phyloP scores from a whole-genome alignment of 2,329 filamentous ascomycete genomes.

The Ascochyta rabiei region DNA sequence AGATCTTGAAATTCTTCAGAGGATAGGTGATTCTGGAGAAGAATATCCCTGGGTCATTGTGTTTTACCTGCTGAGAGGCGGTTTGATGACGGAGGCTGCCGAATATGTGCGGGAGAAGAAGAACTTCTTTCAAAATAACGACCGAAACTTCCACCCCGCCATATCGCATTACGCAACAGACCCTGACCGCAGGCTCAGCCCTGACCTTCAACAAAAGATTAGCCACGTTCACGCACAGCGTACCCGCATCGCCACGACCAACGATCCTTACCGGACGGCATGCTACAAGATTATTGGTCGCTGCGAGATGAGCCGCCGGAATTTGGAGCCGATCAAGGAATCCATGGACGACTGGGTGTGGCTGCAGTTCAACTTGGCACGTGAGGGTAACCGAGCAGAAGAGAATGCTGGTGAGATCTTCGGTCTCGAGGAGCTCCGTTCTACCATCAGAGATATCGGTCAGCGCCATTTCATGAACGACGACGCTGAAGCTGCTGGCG shows the following conservation, averaged over 20 bases:
- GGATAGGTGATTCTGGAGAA: constrained; percentile 64
- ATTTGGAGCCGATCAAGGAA: constrained; percentile 63
- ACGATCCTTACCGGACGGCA: constrained; percentile 93
- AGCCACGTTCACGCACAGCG: constrained; percentile 89
- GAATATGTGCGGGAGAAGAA: constrained; percentile 85
- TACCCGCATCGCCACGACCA: constrained; percentile 80
- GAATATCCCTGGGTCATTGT: constrained; percentile 94
- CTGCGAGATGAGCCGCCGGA: constrained; percentile 64
- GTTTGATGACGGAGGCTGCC: constrained; percentile 81
- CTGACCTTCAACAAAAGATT: constrained; percentile 83
- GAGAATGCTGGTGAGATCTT: constrained; percentile 68
- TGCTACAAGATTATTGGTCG: constrained; percentile 97
- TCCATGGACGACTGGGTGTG: constrained; percentile 71
- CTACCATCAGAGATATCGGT: constrained; percentile 85
- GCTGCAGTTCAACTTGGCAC: constrained; percentile 68
- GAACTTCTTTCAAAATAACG: constrained; percentile 84
- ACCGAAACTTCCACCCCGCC: constrained; percentile 87
- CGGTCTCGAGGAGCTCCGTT: constrained; percentile 71
- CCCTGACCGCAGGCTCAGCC: constrained; percentile 75
- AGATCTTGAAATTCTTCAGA: constrained; percentile 80
- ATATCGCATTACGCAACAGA: constrained; percentile 82
- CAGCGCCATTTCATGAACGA: constrained; percentile 88
- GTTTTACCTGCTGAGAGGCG: constrained; percentile 87
- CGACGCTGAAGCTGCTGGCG: constrained; percentile 75
- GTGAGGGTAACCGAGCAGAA: constrained; percentile 66